Conservation (phyloP, 768 basidiomycete species). For the Chalciporus sphaerocephalus region DNA sequence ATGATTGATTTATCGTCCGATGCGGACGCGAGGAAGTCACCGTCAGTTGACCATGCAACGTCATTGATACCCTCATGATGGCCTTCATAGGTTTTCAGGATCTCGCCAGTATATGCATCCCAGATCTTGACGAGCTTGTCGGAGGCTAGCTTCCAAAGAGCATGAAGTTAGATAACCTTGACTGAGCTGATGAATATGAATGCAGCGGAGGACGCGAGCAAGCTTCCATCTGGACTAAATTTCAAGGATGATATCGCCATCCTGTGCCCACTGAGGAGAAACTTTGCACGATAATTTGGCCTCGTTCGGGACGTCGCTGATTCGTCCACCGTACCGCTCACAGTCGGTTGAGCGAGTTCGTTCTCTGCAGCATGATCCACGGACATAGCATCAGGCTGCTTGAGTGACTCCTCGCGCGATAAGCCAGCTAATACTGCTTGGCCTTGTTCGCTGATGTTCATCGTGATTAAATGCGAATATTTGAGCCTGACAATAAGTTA, state of each 20-base stretch:
- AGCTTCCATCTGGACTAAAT: constrained; percentile 81
- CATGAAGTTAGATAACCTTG: constrained; percentile 18
- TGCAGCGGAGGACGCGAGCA: constrained; percentile 83
- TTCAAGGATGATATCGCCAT: constrained; percentile 79
- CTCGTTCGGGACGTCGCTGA: constrained; percentile 8
- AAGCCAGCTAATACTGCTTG: not conserved
- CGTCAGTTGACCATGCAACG: constrained; percentile 83
- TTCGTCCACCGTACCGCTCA: not conserved
- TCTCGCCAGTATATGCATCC: constrained; percentile 69
- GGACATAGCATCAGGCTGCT: constrained; percentile 8
- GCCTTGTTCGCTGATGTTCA: constrained; percentile 15
- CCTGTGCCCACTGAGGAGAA: constrained; percentile 76
- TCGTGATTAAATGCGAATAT: not conserved
- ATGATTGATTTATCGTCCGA: constrained; percentile 90
- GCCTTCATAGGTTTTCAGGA: constrained; percentile 67
- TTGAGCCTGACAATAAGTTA: not conserved
- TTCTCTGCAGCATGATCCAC: constrained; percentile 6
- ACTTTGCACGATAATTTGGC: constrained; percentile 56
- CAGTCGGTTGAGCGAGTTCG: not conserved
- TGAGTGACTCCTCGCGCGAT: constrained; percentile 4
- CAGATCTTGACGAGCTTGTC: constrained; percentile 82
- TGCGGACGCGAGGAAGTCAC: constrained; percentile 80
- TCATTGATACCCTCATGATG: constrained; percentile 86
- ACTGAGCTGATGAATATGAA: constrained; percentile 13
- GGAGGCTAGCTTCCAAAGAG: constrained; percentile 58